phyloP scores from a whole-genome alignment of 2,329 filamentous ascomycete genomes.

The Escovopsis sp. region DNA sequence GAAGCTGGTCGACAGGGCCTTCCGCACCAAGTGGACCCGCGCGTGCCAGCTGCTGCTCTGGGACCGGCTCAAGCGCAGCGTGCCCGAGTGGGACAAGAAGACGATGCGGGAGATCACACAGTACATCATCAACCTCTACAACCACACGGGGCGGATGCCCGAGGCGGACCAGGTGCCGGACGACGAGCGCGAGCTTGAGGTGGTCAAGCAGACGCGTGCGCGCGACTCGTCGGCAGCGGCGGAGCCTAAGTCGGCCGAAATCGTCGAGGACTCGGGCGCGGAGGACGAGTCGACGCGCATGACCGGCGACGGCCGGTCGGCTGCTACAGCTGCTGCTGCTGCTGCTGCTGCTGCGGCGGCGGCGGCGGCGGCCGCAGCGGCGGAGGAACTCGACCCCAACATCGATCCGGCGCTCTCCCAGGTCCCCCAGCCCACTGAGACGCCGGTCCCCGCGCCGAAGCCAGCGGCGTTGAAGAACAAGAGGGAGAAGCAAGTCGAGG shows the following conservation, averaged over 20 bases:
- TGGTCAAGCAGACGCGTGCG: slow-evolving; percentile 12
- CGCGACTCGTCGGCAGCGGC: slow-evolving; percentile 1
- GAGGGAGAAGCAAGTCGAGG: no score
- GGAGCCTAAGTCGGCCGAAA: slow-evolving; percentile 14
- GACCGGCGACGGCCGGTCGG: not conserved
- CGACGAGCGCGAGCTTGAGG: slow-evolving; percentile 17
- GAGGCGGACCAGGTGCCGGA: slow-evolving; percentile 19
- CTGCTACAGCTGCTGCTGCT: no score
- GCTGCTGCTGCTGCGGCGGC: slow-evolving; percentile 8
- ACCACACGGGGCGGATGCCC: slow-evolving; percentile 19
- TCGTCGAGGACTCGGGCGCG: slow-evolving; percentile 16
- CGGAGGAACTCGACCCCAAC: slow-evolving; percentile 13
- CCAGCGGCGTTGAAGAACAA: slow-evolving; percentile 4
- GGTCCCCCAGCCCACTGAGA: slow-evolving; percentile 10
- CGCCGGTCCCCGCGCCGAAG: slow-evolving; percentile 14
- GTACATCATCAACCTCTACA: slow-evolving; percentile 20
- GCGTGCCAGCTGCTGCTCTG: slow-evolving; percentile 24
- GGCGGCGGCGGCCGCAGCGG: slow-evolving; percentile 8
- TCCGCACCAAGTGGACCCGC: slow-evolving; percentile 24
- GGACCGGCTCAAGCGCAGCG: slow-evolving; percentile 21
- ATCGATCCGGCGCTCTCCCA: slow-evolving; percentile 18
- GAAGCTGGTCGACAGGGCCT: slow-evolving; percentile 25
- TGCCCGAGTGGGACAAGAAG: slow-evolving; percentile 18
- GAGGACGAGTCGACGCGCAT: slow-evolving; percentile 10
- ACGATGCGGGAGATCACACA: slow-evolving; percentile 21